Percentiles rank a stretch among this genome's conserved stretches.
Conservation (phyloP, 257 asterid species). For the Nemophila menziesii region DNA sequence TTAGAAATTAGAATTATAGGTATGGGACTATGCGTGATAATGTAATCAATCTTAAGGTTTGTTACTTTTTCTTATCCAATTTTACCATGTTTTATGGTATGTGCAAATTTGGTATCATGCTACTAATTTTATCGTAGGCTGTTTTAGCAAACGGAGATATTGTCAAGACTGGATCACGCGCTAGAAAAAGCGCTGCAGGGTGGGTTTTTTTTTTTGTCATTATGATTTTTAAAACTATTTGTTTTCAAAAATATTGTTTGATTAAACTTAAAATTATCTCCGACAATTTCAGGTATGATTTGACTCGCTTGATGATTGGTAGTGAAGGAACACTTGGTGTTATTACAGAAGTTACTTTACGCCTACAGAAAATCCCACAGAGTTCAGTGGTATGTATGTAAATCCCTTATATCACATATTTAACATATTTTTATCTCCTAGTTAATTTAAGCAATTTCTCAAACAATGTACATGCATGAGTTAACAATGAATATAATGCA, state of each 20-base stretch:
- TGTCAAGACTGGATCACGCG: constrained; percentile 93
- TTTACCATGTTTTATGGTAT: constrained; percentile 6
- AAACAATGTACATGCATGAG: not conserved
- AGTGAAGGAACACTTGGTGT: constrained; percentile 99
- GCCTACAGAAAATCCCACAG: constrained; percentile 86
- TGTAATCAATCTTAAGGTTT: constrained; percentile 89
- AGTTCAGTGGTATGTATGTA: constrained; percentile 61
- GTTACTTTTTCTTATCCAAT: constrained; percentile 17
- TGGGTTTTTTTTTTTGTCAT: constrained; percentile 24
- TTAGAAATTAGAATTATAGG: constrained; percentile 63
- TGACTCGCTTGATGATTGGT: constrained; percentile 88
- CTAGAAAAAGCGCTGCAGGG: constrained; percentile 99
- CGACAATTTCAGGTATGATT: constrained; percentile 53
- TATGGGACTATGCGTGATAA: constrained; percentile 99
- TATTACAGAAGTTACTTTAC: constrained; percentile 87
- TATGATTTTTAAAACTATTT: constrained; percentile 9
- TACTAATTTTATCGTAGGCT: constrained; percentile 34
- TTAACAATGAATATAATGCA: constrained; percentile 16
- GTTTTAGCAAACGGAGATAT: constrained; percentile 88
- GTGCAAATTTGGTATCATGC: constrained; percentile 5
- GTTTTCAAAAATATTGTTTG: not conserved
- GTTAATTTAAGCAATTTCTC: not conserved
- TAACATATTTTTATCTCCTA: not conserved
- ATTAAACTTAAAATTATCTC: not conserved
- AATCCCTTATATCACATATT: not conserved